Evolutionary conservation across 176 grass and related monocot species (phyloP), one percentile per base, ranked within the genome.

Genomic region (Echinochloa phyllopogon): DNA sequence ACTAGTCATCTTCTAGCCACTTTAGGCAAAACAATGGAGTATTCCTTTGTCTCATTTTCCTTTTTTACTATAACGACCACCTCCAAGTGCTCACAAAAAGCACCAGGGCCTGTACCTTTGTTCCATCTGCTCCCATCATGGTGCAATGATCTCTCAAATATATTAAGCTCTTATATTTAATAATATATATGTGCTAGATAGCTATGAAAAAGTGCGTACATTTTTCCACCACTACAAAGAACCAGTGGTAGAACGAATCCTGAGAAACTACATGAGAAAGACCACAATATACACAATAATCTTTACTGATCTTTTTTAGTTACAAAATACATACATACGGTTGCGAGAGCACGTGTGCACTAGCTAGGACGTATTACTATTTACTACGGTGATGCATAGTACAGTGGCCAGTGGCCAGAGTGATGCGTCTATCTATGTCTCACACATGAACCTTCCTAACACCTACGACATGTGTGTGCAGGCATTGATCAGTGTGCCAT

Each of bases 41-140:
- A 79, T 89, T 80, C 91, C 86, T 75, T 87, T 89, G 83, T 87
- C 88, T 85, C 76, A 79, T 89, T 87, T 87, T 86, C 83, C 81
- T 89, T 91, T 57, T 77, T 87, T 91, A 61, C 51, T 83, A 91
- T 89, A 87, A 91, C 87, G 88, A 82, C 79, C 81, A 85, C 84
- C 48, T 91, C 84, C 91, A 82, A 93, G 88, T 91, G 94, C 91
- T 96, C 86, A 87, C 88, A 89, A 93, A 92, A 96, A 96, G 94
- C 91, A 52, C 83, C 74, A 93, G 82, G 73, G 62, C 27, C 85
- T 57, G 83, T 89, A 89, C 88, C 90, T 91, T 92, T 95, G 93
- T 95, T 95, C 93, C 86, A 87, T 95, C 86, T 93, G 90, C 79
- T 82, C 74, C 88, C 88, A 87, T 91, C 83, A 93, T 93, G 83